Percentiles rank a stretch among this genome's conserved stretches.
Evolutionary conservation across 2,329 filamentous ascomycete species (phyloP).

Genomic region (Aspergillus sojae): DNA sequence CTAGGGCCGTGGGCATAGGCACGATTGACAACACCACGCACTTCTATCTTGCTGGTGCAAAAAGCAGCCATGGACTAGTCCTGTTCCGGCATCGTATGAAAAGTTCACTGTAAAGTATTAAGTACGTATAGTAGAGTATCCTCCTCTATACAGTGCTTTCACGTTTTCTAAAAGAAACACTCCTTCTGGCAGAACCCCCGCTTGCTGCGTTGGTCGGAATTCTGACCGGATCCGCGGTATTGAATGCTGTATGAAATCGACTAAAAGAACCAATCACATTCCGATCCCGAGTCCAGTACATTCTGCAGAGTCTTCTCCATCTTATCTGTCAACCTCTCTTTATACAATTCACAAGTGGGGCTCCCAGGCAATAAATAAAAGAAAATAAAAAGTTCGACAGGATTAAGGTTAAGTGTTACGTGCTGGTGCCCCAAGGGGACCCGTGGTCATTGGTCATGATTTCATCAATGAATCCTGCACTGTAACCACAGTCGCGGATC

Average conservation of each 20-base stretch:
- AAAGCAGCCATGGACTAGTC: too few species aligned
- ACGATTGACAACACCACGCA: too few species aligned
- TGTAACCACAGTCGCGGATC: conserved; percentile 2
- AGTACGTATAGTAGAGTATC: neutral
- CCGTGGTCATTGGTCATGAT: neutral
- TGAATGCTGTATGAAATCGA: too few species aligned
- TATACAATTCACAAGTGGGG: neutral
- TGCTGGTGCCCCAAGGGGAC: too few species aligned
- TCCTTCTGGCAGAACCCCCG: neutral
- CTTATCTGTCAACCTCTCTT: neutral
- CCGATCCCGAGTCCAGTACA: neutral
- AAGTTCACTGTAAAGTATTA: too few species aligned
- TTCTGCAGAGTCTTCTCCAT: neutral
- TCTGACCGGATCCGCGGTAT: neutral
- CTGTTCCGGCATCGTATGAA: too few species aligned
- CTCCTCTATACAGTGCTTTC: neutral
- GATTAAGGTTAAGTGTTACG: neutral
- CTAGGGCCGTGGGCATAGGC: too few species aligned
- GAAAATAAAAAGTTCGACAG: neutral
- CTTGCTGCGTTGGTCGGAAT: neutral
- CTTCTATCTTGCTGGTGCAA: too few species aligned
- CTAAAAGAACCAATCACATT: too few species aligned
- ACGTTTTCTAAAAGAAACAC: neutral
- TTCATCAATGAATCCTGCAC: neutral
- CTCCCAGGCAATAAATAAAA: neutral